Evolutionary conservation across 768 basidiomycete species (phyloP).

Genomic region (Cantharellus anzutake): DNA sequence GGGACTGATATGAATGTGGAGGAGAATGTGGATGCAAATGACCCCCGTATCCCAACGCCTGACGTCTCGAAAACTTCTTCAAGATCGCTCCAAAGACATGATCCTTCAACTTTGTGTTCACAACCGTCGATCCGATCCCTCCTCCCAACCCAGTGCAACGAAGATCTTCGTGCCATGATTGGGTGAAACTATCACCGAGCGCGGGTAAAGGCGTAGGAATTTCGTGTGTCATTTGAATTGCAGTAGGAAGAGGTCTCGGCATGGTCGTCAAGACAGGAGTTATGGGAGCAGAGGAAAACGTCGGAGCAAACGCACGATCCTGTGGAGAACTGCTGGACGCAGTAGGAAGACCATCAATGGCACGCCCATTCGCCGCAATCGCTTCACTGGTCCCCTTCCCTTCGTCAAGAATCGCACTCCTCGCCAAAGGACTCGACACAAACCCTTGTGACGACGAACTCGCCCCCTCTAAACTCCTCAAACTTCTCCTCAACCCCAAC

Average conservation of each 20-base stretch:
- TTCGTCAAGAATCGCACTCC: too few species aligned
- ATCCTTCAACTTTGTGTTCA: slow-evolving; percentile 87
- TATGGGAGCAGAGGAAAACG: background rate
- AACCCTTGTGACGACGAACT: background rate
- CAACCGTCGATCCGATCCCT: slow-evolving; percentile 80
- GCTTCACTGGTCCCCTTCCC: background rate
- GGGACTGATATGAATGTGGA: too few species aligned
- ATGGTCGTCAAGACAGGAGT: too few species aligned
- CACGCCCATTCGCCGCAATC: background rate
- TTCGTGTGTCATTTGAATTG: too few species aligned
- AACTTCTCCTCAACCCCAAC: too few species aligned
- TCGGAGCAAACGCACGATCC: background rate
- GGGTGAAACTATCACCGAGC: too few species aligned
- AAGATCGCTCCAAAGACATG: slow-evolving; percentile 86
- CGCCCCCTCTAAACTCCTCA: background rate
- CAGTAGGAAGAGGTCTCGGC: too few species aligned
- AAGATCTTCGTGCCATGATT: too few species aligned
- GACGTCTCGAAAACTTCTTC: slow-evolving; percentile 33
- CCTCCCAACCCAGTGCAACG: slow-evolving; percentile 37
- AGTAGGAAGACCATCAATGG: too few species aligned
- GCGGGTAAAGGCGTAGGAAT: too few species aligned
- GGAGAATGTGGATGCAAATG: too few species aligned
- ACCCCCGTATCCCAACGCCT: slow-evolving; percentile 12
- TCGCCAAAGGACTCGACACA: background rate
- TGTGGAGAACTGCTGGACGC: background rate